phyloP scores from a whole-genome alignment of 352 stramenopile species.

The Phytophthora litchii region DNA sequence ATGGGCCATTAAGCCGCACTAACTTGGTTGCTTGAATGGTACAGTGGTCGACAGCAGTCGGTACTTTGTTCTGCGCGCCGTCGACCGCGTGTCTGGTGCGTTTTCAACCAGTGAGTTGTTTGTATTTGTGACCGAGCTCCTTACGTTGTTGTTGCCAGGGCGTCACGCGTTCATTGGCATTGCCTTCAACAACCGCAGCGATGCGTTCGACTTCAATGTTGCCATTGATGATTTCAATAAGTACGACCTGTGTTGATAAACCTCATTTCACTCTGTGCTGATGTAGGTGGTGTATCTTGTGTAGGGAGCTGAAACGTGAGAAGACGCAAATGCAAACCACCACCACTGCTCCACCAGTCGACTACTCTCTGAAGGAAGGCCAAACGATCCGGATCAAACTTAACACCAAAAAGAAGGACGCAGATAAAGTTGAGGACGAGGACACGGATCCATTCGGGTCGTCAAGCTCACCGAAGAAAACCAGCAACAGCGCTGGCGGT shows the following conservation, averaged over 20 bases:
- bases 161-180: slow-evolving; percentile 94
- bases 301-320: slow-evolving; percentile 65
- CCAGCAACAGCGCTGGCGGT: slow-evolving; percentile 13
- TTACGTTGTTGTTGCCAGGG: slow-evolving; percentile 34
- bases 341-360: slow-evolving; percentile 53
- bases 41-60: slow-evolving; percentile 89
- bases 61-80: slow-evolving; percentile 94
- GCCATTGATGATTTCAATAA: slow-evolving; percentile 90
- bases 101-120: background rate
- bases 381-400: slow-evolving; percentile 93
- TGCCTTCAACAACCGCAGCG: slow-evolving; percentile 93
- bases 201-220: slow-evolving; percentile 96
- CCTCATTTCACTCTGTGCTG: slow-evolving; percentile 2
- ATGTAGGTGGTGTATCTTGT: slow-evolving; percentile 5
- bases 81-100: slow-evolving; percentile 82
- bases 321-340: slow-evolving; percentile 46
- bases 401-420: slow-evolving; percentile 65
- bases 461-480: slow-evolving; percentile 31
- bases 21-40: slow-evolving; percentile 2
- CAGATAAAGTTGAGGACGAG: slow-evolving; percentile 41
- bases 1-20: background rate
- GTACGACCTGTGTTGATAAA: slow-evolving; percentile 23
- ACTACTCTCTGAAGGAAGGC: slow-evolving; percentile 93
- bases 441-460: slow-evolving; percentile 28
- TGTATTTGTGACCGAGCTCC: background rate